phyloP scores from a whole-genome alignment of 1,284 basidiomycete species.

The Cryptococcus sp. region DNA sequence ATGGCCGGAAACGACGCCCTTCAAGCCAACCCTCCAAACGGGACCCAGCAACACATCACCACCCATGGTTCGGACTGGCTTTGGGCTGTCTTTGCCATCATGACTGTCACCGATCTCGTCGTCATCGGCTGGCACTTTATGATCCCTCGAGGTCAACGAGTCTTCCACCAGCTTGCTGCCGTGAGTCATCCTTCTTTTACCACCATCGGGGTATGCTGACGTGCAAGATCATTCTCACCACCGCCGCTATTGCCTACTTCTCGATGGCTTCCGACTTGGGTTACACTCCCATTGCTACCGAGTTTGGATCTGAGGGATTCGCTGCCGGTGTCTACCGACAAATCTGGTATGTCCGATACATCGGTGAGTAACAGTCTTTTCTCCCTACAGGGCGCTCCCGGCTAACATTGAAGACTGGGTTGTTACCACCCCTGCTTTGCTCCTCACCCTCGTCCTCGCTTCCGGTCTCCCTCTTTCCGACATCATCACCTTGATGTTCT shows the following conservation, averaged over 20 bases:
- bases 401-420: conserved; percentile 41
- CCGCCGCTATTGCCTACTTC: conserved; percentile 51
- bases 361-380: conserved; percentile 31
- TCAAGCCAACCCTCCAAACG: conserved; percentile 20
- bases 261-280: conserved; percentile 60
- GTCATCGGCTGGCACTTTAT: conserved; percentile 48
- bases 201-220: not conserved
- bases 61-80: conserved; percentile 46
- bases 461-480: conserved; percentile 54
- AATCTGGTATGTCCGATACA: conserved; percentile 55
- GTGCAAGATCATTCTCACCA: conserved; percentile 48
- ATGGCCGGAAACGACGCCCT: conserved; percentile 20
- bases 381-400: not conserved
- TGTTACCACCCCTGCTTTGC: conserved; percentile 49
- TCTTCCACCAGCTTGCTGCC: conserved; percentile 52
- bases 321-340: conserved; percentile 47
- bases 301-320: conserved; percentile 48
- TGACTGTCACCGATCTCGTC: conserved; percentile 48
- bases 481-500: conserved; percentile 55
- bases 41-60: conserved; percentile 17
- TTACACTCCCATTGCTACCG: conserved; percentile 51
- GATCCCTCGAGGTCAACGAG: conserved; percentile 47
- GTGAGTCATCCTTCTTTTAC: conserved; percentile 13
- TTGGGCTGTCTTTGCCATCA: conserved; percentile 55
- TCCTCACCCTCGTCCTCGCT: conserved; percentile 53